Evolutionary conservation across 1,139 yeast species (phyloP), one percentile per base, ranked within the genome.

Genomic region (Sugiyamaella xylanicola): DNA sequence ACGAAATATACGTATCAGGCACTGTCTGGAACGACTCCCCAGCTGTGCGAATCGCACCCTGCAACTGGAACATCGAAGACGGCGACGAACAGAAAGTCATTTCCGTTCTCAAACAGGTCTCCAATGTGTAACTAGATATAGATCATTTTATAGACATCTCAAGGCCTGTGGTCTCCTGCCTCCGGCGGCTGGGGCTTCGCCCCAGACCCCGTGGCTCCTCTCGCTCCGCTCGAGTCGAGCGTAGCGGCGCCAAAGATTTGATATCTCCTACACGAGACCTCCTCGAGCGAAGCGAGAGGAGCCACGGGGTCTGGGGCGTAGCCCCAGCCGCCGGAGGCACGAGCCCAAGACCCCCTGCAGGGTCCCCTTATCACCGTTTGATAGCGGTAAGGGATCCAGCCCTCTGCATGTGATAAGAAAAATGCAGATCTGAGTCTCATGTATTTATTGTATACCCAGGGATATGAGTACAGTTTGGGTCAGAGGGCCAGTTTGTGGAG

Each of bases 401-500:
- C n/a, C n/a, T n/a, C n/a, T n/a, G n/a, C n/a, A n/a, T 32, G 13
- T 15, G 13, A 32, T 32, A 32, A 8, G 15, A n/a, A 32, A 32
- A 32, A 13, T 13, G 15, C 13, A 7, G 37, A 32, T 32, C 37
- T 15, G 13, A 8, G 15, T 13, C 4, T 32, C 37, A 11, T n/a
- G 25, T 9, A 13, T 11, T 37, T 37, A 3, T n/a, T n/a, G n/a
- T n/a, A n/a, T n/a, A n/a, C n/a, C 42, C 17, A 3, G 20, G 13
- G 22, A 29, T 21, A 50, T 50, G 53, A 50, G 53, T 36, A 35
- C 53, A 9, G 27, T 32, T 8, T 84, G 85, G 85, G 76, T 77
- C 49, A 75, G 82, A 63, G 98, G 98, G 1, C 86, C 89, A 4
- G 73, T 85, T 11, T 93, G 99, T 77, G 97, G 97, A 1, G 84